Evolutionary conservation across 805 yeast species (phyloP), one percentile per base, ranked within the genome.

Genomic region (Danielozyma ontarioensis): DNA sequence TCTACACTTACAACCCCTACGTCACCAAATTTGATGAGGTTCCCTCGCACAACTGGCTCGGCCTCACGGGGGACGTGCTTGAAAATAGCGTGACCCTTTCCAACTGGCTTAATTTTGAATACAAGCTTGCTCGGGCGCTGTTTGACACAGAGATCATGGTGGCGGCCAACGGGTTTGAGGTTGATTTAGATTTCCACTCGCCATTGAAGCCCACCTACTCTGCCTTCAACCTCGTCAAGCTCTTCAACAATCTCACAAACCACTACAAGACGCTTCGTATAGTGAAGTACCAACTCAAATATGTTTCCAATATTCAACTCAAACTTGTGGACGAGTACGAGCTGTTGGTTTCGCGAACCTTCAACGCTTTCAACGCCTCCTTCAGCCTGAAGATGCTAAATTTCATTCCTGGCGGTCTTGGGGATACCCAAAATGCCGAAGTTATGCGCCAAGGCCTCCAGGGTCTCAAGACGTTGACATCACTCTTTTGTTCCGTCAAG

Each of bases 261-360:
- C 78, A 74, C 40, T 78, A 77, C 55, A 61, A 62, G 24, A 63
- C 78, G 17, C 62, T 78, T 40, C 64, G 65, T 17, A 54, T 69
- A 16, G 68, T 72, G 13, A 70, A 70, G 28, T 74, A 67, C 41
- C 78, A 80, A 39, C 59, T 39, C 27, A 68, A 71, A 42, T 78
- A 76, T 40, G 60, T 81, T 5, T 60, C 75, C 13, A 73, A 70
- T 15, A 72, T 82, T 28, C 89, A 82, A 50, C 50, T 80, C 28
- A 62, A 65, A 16, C 48, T 83, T 17, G 46, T 82, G 17, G 81
- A 79, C 32, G 57, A 57, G 26, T 81, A 78, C 47, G 64, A 62
- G 53, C 61, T 24, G 7, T 39, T 40, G 6, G 27, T 53, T 14
- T 29, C 37, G 5, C 61, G 57, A 11, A 64, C 71, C 12, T 55